Evolutionary conservation across 208 protist species (phyloP), one percentile per base, ranked within the genome.

Genomic region (Novymonas esmeraldas): DNA sequence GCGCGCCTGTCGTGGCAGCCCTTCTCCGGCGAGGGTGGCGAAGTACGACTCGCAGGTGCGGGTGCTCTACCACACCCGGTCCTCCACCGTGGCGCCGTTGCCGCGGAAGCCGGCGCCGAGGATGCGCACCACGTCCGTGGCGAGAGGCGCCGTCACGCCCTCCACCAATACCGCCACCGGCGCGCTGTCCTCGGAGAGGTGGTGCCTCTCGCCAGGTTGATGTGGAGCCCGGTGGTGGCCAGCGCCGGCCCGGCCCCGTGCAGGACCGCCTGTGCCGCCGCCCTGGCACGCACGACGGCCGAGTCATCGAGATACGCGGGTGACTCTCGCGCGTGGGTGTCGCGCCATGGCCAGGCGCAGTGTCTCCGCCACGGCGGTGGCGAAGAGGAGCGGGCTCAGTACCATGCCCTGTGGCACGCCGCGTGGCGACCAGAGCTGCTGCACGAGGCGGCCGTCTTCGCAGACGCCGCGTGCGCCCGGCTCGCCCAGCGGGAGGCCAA

Each of bases 391-490:
- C 16, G 77, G 77, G 0, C 64, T 57, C 2, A 78, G 42, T 14
- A 82, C 77, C 77, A 82, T 82, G 0, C 77, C 76, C 39, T 78
- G 70, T 5, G 65, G 64, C 10, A 82, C 65, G 9, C 76, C 76
- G 36, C 62, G 10, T 6, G 22, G 73, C n/a, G 76, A 82, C 52
- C 7, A 28, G 36, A 76, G 41, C 1, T 36, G 39, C 16, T 50
- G 41, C 4, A 36, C 22, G 3, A 45, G 16, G 7, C n/a, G 36
- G 45, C 66, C 76, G 28, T 59, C 34, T 24, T 78, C 72, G 55
- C 73, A 82, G 54, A 78, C 45, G 3, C 55, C 65, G 7, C 74
- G 60, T 0, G 24, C 26, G 13, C 72, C 59, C 1, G 60, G 42
- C 5, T 51, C 28, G 0, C 77, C 70, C 22, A 82, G 71, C 14